These are phyloP conservation scores for Centella asiatica DNA, from an alignment of 129 eudicot genomes.

Conservation along the genomic window DNA sequence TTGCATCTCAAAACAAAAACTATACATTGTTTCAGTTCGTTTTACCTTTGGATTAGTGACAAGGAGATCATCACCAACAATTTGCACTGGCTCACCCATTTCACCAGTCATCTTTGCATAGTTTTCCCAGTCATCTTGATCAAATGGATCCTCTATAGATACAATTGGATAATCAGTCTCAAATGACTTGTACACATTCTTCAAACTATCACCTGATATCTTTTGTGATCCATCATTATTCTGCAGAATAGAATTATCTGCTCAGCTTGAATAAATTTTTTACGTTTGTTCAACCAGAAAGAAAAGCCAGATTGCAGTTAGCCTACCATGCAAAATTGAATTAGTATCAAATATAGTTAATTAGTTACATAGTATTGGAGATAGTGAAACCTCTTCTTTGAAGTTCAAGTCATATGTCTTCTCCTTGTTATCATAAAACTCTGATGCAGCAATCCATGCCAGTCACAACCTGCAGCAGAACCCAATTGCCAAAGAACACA, in stretches of 20 bases:
- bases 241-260: conserved; percentile 21
- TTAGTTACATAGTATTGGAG: too few species aligned
- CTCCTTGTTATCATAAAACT: conserved; percentile 76
- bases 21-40: too few species aligned
- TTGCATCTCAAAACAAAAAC: too few species aligned
- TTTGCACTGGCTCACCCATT: conserved; percentile 79
- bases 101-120: conserved; percentile 70
- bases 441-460: conserved; percentile 99
- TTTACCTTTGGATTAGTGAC: conserved; percentile 97
- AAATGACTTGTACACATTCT: conserved; percentile 87
- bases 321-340: too few species aligned
- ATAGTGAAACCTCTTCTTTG: conserved; percentile 99
- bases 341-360: too few species aligned
- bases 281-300: too few species aligned
- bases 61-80: conserved; percentile 94
- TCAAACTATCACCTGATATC: conserved; percentile 81
- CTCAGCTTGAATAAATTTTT: too few species aligned
- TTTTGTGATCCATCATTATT: conserved; percentile 72
- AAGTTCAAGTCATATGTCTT: conserved; percentile 89
- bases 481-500: background rate
- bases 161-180: conserved; percentile 82
- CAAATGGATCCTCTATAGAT: conserved; percentile 96
- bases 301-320: too few species aligned
- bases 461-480: conserved; percentile 58
- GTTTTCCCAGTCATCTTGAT: conserved; percentile 98